A percentile compares a stretch with the other conserved stretches of the same genome.
Evolutionary conservation across 2,329 filamentous ascomycete genomes (phyloP).

Genomic region (Podosphaera aphanis): DNA sequence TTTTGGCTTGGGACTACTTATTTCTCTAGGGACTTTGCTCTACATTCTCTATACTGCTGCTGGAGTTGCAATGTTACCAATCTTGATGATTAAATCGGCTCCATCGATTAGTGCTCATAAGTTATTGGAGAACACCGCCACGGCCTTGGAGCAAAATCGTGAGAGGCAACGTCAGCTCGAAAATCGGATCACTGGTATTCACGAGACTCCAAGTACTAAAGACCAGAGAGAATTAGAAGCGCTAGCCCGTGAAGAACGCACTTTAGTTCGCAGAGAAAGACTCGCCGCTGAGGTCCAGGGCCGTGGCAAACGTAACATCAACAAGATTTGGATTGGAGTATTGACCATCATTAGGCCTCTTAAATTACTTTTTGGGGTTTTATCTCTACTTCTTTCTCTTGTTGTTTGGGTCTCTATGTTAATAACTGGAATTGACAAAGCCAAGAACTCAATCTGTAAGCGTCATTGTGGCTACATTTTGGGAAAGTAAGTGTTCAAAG

Average conservation of each 20-base stretch:
- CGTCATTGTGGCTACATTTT: constrained; percentile 78
- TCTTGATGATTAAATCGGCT: constrained; percentile 78
- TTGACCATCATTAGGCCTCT: constrained; percentile 68
- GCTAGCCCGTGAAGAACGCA: constrained; percentile 74
- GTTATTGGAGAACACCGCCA: constrained; percentile 50
- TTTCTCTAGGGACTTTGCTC: constrained; percentile 63
- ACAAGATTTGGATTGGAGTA: constrained; percentile 55
- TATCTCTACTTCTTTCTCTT: constrained; percentile 51
- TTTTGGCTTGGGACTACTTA: constrained; percentile 70
- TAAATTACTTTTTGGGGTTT: constrained; percentile 63
- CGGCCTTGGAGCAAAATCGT: constrained; percentile 65
- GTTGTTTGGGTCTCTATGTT: constrained; percentile 80
- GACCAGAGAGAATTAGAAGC: constrained; percentile 75
- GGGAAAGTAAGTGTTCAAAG: constrained; percentile 21
- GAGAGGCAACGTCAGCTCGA: constrained; percentile 85
- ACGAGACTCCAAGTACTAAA: constrained; percentile 55
- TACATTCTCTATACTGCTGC: constrained; percentile 77
- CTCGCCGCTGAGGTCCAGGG: constrained; percentile 64
- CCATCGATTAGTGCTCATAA: constrained; percentile 66
- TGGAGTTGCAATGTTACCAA: constrained; percentile 69
- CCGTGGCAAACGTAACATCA: constrained; percentile 49
- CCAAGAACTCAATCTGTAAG: constrained; percentile 84
- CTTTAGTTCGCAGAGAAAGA: constrained; percentile 68
- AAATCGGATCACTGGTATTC: constrained; percentile 54
- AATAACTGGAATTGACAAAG: constrained; percentile 87